phyloP scores from a whole-genome alignment of 768 basidiomycete genomes.

The Rubroboletus pulcherrimus region DNA sequence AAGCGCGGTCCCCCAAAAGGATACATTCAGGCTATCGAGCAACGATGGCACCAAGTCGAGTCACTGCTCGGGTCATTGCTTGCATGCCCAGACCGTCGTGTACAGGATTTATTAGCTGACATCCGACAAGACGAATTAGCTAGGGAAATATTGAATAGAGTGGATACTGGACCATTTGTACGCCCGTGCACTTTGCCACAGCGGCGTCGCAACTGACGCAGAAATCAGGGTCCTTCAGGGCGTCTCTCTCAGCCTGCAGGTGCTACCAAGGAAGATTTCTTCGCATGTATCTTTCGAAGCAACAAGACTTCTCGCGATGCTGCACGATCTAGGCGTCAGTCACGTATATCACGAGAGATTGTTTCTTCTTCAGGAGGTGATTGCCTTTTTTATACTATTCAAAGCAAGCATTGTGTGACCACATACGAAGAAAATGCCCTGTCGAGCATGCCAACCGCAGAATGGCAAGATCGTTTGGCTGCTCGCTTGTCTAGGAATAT shows the following conservation, averaged over 20 bases:
- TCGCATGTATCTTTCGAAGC: slow-evolving; percentile 66
- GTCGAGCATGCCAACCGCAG: slow-evolving; percentile 61
- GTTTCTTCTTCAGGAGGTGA: slow-evolving; percentile 68
- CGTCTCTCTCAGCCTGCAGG: slow-evolving; percentile 55
- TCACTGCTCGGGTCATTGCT: slow-evolving; percentile 81
- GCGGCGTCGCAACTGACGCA: slow-evolving; percentile 3
- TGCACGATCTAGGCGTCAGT: slow-evolving; percentile 65
- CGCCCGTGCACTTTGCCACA: slow-evolving; percentile 19
- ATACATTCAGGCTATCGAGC: slow-evolving; percentile 91
- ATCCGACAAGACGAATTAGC: slow-evolving; percentile 72
- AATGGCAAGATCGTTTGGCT: slow-evolving; percentile 77
- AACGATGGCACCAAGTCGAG: slow-evolving; percentile 89
- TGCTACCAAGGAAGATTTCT: slow-evolving; percentile 74
- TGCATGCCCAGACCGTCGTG: slow-evolving; percentile 63
- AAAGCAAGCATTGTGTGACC: slow-evolving; percentile 5
- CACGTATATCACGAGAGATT: slow-evolving; percentile 72
- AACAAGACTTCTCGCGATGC: slow-evolving; percentile 52
- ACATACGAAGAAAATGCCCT: slow-evolving; percentile 47
- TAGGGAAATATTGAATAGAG: slow-evolving; percentile 68
- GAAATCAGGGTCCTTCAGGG: slow-evolving; percentile 63
- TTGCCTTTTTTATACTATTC: background rate
- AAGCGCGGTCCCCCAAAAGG: slow-evolving; percentile 86
- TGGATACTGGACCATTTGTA: slow-evolving; percentile 79
- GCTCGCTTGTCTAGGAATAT: slow-evolving; percentile 42
- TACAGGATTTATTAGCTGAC: slow-evolving; percentile 59